These are phyloP conservation scores for Bruguiera sexangula DNA, from an alignment of 345 rosid genomes.

Conservation along the genomic window DNA sequence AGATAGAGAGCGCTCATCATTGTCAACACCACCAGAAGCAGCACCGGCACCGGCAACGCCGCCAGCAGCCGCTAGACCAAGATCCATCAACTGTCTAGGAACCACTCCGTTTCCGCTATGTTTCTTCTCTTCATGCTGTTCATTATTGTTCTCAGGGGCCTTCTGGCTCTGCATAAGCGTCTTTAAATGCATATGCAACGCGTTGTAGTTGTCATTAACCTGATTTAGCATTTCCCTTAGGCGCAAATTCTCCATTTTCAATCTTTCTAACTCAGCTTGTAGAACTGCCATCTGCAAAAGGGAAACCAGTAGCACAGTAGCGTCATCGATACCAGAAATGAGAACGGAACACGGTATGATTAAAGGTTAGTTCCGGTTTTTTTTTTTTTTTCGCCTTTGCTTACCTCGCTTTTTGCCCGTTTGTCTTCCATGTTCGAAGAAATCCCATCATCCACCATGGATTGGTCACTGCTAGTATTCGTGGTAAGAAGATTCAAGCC, in stretches of 20 bases:
- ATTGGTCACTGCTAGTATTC: conserved; percentile 59
- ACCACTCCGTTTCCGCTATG: conserved; percentile 16
- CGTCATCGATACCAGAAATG: neutral
- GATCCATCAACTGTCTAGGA: conserved; percentile 58
- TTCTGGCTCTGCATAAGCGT: conserved; percentile 36
- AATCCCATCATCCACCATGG: conserved; percentile 58
- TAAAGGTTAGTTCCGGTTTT: no score
- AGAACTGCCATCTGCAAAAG: conserved; percentile 38
- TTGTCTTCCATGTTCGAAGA: conserved; percentile 48
- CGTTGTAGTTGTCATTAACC: conserved; percentile 39
- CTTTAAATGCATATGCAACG: conserved; percentile 43
- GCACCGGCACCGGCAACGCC: neutral
- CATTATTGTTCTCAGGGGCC: conserved; percentile 8
- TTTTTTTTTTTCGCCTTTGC: neutral
- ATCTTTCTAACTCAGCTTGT: conserved; percentile 47
- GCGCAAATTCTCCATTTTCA: conserved; percentile 51
- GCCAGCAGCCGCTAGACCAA: conserved; percentile 30
- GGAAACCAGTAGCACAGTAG: neutral
- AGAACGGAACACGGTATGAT: no score
- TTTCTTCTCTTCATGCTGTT: conserved; percentile 18
- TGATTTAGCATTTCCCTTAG: conserved; percentile 41
- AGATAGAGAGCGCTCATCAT: conserved; percentile 43
- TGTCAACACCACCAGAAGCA: conserved; percentile 13
- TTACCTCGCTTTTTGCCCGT: conserved; percentile 49
- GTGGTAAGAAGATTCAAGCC: conserved; percentile 61